Base-by-base conservation (phyloP, 495 filamentous ascomycete species). In the Talaromyces adpressus region DNA sequence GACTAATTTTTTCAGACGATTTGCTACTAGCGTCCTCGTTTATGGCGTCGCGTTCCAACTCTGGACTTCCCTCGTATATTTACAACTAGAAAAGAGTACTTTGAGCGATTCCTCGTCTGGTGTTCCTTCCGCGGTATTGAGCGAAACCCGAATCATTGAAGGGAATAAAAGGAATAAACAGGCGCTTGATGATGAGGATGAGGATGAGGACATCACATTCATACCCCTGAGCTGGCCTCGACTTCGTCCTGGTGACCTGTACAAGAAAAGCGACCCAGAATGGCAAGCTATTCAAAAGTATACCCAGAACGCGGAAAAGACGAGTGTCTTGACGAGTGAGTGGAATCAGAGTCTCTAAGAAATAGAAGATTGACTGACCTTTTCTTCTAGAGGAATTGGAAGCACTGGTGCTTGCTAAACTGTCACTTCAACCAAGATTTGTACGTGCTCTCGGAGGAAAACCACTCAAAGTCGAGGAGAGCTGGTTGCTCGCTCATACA, bases 261-360 rank as follows among this genome's bases (percentile, higher is more conserved):
- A 91, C 71, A 76, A 79, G 23, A 76, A 79, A 25, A 80, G 75
- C 3, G 86, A 90, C 69, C 88, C 89, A 3, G 90, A 92, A 70
- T 92, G 87, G 88, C 77, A 82, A 66, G 75, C 80, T 52, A 92
- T 90, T 64, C 67, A 84, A 20, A 82, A 80, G 41, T 74, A 90
- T 22, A 80, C 82, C 23, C 75, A 77, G 27, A 79, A 92, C 68
- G 68, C 65, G 20, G 66, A 80, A 30, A 73, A 79, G 60, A 65
- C 82, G 27, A 65, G 73, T 32, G 68, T 70, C 18, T 77, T 91
- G 20, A 76, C 76, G 71, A 65, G 87, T 89, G 71, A 61, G 79
- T 34, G 18, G 23, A 14, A n/a, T 27, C 6, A 9, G 6, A 29
- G 29, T 1, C 9, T 22, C 41, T 45, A 9, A 32, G 7, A 11